These are phyloP conservation scores for Candida parachauliodes DNA, from an alignment of 805 yeast genomes.

Conservation along the genomic window DNA sequence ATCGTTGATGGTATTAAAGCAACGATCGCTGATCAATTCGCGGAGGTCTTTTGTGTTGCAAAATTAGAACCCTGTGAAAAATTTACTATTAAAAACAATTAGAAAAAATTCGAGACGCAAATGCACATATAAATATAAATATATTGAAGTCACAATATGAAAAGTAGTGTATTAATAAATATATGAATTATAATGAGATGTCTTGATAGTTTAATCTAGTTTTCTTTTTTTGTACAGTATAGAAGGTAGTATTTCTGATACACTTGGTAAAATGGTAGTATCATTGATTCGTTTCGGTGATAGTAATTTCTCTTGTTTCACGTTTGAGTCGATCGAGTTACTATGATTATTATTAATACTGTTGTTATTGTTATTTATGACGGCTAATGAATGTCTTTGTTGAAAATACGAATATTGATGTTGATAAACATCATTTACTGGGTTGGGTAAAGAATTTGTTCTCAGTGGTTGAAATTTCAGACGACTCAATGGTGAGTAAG, in stretches of 20 bases:
- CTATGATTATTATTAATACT: no score
- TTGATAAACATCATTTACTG: slow-evolving; percentile 12
- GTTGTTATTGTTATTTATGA: slow-evolving; percentile 12
- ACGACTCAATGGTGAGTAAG: slow-evolving; percentile 16
- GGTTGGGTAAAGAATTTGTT: slow-evolving; percentile 21
- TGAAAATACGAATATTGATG: slow-evolving; percentile 9
- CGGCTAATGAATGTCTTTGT: slow-evolving; percentile 20
- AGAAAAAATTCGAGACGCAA: no score
- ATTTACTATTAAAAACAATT: no score
- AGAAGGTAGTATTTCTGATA: slow-evolving; percentile 33
- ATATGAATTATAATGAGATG: no score
- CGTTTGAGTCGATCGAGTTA: no score
- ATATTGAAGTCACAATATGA: no score
- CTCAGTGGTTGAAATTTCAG: slow-evolving; percentile 13
- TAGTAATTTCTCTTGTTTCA: not conserved
- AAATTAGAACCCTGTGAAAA: no score
- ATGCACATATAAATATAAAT: no score
- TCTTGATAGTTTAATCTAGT: slow-evolving; percentile 6
- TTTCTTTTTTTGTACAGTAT: slow-evolving; percentile 9
- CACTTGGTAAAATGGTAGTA: slow-evolving; percentile 26
- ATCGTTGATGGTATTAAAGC: no score
- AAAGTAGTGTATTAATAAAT: no score
- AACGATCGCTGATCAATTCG: no score
- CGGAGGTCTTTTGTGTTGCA: no score
- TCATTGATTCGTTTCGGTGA: slow-evolving; percentile 5